phyloP scores from a whole-genome alignment of 1,284 basidiomycete species.

The Fereydounia khargensis region DNA sequence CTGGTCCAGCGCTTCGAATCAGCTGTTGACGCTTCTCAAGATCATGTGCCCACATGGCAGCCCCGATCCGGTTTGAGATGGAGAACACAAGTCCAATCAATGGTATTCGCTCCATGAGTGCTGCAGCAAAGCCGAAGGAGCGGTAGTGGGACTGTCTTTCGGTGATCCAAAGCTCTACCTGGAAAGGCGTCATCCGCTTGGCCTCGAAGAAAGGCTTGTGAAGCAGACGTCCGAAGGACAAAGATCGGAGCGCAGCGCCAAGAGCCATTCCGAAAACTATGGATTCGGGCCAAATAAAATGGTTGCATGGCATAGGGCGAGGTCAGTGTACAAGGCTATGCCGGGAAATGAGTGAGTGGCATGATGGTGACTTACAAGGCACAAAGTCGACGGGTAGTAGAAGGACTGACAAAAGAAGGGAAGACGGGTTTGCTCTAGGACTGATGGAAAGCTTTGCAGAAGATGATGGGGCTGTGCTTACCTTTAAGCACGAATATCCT shows the following conservation, averaged over 20 bases:
- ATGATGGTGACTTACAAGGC: conserved; percentile 26
- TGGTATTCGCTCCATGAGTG: conserved; percentile 49
- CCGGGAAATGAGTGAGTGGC: too few relatives aligned
- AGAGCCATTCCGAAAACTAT: conserved; percentile 37
- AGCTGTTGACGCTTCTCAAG: conserved; percentile 53
- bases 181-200: conserved; percentile 49
- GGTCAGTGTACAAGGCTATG: too few relatives aligned
- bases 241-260: conserved; percentile 32
- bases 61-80: conserved; percentile 54
- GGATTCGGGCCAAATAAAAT: not conserved
- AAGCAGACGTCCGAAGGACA: conserved; percentile 30
- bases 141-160: conserved; percentile 47
- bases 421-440: too few relatives aligned
- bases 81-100: conserved; percentile 47
- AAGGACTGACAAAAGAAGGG: conserved; percentile 16
- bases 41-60: conserved; percentile 56
- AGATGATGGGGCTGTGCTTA: too few relatives aligned
- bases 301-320: not conserved
- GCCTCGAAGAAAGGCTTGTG: conserved; percentile 45
- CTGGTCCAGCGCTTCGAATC: conserved; percentile 9
- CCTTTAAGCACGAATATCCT: conserved; percentile 39
- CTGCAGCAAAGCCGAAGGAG: conserved; percentile 46
- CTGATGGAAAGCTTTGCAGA: too few relatives aligned
- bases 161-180: conserved; percentile 51
- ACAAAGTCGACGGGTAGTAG: conserved; percentile 49